These are phyloP conservation scores for Aspergillus quadricinctus DNA, from an alignment of 2,329 filamentous ascomycete species.

Conservation along the genomic window DNA sequence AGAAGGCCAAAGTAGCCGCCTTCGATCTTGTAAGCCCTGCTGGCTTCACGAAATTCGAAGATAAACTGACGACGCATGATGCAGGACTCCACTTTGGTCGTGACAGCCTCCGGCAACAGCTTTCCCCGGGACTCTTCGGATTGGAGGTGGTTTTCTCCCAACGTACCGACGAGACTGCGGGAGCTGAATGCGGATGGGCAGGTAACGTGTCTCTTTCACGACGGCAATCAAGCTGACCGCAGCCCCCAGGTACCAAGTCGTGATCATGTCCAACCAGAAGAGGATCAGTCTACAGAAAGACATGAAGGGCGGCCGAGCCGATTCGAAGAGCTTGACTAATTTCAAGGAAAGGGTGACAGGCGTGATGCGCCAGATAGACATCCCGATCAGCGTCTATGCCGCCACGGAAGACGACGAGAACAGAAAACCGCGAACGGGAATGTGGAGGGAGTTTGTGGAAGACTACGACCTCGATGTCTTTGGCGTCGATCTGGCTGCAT, in stretches of 20 bases:
- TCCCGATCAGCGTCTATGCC: conserved; percentile 79
- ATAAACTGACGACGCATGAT: background rate
- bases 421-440: conserved; percentile 81
- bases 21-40: conserved; percentile 43
- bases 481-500: conserved; percentile 64
- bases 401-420: conserved; percentile 78
- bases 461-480: conserved; percentile 56
- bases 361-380: conserved; percentile 61
- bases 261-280: conserved; percentile 85
- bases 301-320: conserved; percentile 63
- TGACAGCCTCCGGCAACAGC: conserved; percentile 72
- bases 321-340: conserved; percentile 64
- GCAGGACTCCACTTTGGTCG: conserved; percentile 83
- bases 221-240: background rate
- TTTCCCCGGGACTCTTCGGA: conserved; percentile 68
- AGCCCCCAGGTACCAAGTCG: conserved; percentile 60
- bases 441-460: conserved; percentile 70
- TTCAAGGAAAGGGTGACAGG: conserved; percentile 77
- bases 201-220: conserved; percentile 10
- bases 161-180: conserved; percentile 64
- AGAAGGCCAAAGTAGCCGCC: conserved; percentile 37
- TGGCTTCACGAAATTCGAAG: background rate
- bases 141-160: conserved; percentile 90
- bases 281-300: conserved; percentile 71
- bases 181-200: conserved; percentile 68